Percentiles rank a stretch among this genome's conserved stretches.
Conservation (phyloP, 2,329 filamentous ascomycete genomes). For the Botrytis medusae region DNA sequence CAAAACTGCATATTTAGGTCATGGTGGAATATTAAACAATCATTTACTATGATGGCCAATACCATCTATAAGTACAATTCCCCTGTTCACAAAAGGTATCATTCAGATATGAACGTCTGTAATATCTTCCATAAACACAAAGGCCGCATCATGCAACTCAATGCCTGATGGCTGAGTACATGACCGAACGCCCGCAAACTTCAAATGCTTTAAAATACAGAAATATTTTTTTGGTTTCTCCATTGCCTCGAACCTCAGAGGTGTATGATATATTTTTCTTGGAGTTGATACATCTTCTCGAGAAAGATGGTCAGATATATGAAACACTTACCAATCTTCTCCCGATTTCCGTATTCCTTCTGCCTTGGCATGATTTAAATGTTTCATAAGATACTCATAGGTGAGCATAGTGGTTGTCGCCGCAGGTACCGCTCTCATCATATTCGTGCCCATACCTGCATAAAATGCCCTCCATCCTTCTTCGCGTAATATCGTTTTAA, state of each 20-base stretch:
- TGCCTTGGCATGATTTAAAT: constrained; percentile 34
- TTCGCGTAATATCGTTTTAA: constrained; percentile 79
- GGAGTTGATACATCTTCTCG: background rate
- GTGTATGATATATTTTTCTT: background rate
- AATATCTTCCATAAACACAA: constrained; percentile 21
- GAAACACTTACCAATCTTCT: constrained; percentile 23
- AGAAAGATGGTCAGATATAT: background rate
- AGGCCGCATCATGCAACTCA: constrained; percentile 18
- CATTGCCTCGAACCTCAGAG: background rate
- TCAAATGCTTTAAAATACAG: constrained; percentile 27
- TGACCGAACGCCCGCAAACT: constrained; percentile 28
- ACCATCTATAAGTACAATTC: constrained; percentile 28
- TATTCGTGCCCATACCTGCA: constrained; percentile 94
- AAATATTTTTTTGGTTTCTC: constrained; percentile 8
- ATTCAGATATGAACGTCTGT: constrained; percentile 24
- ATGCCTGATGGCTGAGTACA: constrained; percentile 19
- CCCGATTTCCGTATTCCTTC: constrained; percentile 34
- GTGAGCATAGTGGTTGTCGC: constrained; percentile 98
- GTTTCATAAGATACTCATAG: constrained; percentile 69
- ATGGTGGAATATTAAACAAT: background rate
- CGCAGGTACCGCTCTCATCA: constrained; percentile 92
- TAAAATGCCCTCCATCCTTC: constrained; percentile 98
- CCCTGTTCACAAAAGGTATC: constrained; percentile 21
- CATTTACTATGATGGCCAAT: constrained; percentile 21
- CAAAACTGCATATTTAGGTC: background rate